These are phyloP conservation scores for Epichloe gansuensis DNA, from an alignment of 2,329 filamentous ascomycete species.

Conservation along the genomic window DNA sequence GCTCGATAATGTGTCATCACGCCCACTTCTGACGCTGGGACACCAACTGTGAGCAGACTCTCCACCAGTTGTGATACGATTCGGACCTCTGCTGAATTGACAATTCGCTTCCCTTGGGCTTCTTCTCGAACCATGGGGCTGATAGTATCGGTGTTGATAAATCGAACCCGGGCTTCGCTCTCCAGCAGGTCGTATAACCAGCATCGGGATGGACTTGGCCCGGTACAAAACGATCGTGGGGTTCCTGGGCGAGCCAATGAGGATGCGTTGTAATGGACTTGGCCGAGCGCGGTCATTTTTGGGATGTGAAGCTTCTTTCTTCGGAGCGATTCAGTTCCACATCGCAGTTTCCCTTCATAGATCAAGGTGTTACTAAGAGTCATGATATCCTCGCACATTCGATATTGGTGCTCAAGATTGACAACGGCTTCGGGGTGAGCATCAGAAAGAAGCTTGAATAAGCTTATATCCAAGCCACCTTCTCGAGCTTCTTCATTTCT, in stretches of 20 bases:
- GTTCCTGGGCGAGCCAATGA: constrained; percentile 28
- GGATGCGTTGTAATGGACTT: constrained; percentile 43
- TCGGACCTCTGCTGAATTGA: constrained; percentile 72
- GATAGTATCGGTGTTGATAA: constrained; percentile 79
- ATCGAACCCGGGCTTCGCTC: constrained; percentile 62
- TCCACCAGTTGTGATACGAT: constrained; percentile 72
- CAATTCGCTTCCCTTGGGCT: constrained; percentile 69
- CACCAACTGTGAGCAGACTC: constrained; percentile 60
- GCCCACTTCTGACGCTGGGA: constrained; percentile 66
- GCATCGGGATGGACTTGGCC: constrained; percentile 40
- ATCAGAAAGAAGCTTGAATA: constrained; percentile 90
- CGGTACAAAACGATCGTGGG: constrained; percentile 42
- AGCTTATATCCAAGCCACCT: constrained; percentile 78
- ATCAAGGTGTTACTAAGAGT: constrained; percentile 83
- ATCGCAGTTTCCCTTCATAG: constrained; percentile 81
- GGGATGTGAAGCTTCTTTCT: constrained; percentile 55
- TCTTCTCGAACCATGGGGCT: constrained; percentile 53
- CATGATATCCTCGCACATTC: constrained; percentile 98
- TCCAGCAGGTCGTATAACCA: constrained; percentile 65
- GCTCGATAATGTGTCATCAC: constrained; percentile 96
- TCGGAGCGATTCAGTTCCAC: constrained; percentile 68
- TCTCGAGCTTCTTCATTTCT: constrained; percentile 78
- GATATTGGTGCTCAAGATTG: constrained; percentile 89
- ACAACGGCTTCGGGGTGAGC: constrained; percentile 77
- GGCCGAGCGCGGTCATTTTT: constrained; percentile 45